Evolutionary conservation across 1,284 basidiomycete species (phyloP).

Genomic region (Exobasidium cylindrosporum): DNA sequence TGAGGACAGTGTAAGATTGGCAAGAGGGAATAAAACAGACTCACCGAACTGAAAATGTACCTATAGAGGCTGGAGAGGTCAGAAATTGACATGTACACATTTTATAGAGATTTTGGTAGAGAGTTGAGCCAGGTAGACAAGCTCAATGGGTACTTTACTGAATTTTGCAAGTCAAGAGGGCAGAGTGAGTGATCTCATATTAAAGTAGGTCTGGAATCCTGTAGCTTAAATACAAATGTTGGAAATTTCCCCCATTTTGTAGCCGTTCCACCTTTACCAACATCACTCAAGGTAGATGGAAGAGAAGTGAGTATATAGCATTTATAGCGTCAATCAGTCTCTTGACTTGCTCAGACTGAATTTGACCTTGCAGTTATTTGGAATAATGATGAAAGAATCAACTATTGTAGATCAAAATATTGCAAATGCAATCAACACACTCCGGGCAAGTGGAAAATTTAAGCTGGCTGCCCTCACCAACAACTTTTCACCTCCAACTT

Average conservation of each 20-base stretch:
- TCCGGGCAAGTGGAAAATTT: slow-evolving; percentile 43
- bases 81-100: slow-evolving; percentile 48
- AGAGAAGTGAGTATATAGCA: slow-evolving; percentile 38
- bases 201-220: slow-evolving; percentile 12
- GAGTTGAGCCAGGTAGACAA: slow-evolving; percentile 43
- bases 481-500: slow-evolving; percentile 51
- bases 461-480: slow-evolving; percentile 55
- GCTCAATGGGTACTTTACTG: slow-evolving; percentile 39
- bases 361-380: slow-evolving; percentile 53
- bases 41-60: neutral
- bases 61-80: slow-evolving; percentile 48
- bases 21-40: neutral
- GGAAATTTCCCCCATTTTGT: slow-evolving; percentile 2
- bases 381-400: slow-evolving; percentile 43
- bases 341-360: too few species aligned
- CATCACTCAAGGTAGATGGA: slow-evolving; percentile 35
- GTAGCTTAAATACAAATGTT: neutral
- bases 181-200: neutral
- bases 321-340: too few species aligned
- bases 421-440: slow-evolving; percentile 38
- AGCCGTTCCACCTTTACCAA: slow-evolving; percentile 43
- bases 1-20: slow-evolving; percentile 13
- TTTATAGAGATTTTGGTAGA: slow-evolving; percentile 49
- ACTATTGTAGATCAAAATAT: slow-evolving; percentile 42
- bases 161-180: slow-evolving; percentile 40